Conservation (phyloP, 495 filamentous ascomycete species). For the Choiromyces venosus region DNA sequence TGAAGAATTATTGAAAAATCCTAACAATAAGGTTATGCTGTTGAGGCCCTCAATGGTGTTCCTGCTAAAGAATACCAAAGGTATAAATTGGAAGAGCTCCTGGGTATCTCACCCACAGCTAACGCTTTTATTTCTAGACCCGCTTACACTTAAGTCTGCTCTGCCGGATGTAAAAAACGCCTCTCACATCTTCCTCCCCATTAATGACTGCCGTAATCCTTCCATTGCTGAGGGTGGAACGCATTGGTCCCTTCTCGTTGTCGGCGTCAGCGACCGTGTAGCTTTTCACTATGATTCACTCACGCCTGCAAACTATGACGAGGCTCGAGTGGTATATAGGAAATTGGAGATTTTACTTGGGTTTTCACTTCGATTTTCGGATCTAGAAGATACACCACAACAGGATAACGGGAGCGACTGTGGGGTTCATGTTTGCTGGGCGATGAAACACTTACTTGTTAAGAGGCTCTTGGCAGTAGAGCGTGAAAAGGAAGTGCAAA, state of each 20-base stretch:
- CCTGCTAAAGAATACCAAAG: constrained; percentile 72
- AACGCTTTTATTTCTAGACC: constrained; percentile 48
- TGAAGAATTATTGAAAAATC: constrained; percentile 70
- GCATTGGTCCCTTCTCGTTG: constrained; percentile 92
- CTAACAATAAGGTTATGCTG: constrained; percentile 77
- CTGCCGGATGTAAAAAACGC: constrained; percentile 72
- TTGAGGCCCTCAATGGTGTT: constrained; percentile 91
- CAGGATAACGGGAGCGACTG: constrained; percentile 92
- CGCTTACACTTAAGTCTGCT: constrained; percentile 64
- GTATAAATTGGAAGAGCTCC: constrained; percentile 5
- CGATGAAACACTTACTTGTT: constrained; percentile 82
- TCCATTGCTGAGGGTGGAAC: constrained; percentile 76
- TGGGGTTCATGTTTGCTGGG: constrained; percentile 90
- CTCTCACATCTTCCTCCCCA: constrained; percentile 93
- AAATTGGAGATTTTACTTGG: constrained; percentile 63
- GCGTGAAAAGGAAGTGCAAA: constrained; percentile 75
- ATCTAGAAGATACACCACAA: constrained; percentile 78
- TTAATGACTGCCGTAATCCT: constrained; percentile 81
- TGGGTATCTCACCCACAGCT: background rate
- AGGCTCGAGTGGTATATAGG: constrained; percentile 59
- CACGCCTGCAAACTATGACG: constrained; percentile 65
- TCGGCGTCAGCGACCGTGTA: constrained; percentile 78
- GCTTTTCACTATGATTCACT: constrained; percentile 96
- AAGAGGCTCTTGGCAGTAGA: constrained; percentile 73
- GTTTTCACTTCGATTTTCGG: constrained; percentile 59